Evolutionary conservation across 768 basidiomycete species (phyloP), one percentile per base, ranked within the genome.

Genomic region (Butyriboletus loyo): DNA sequence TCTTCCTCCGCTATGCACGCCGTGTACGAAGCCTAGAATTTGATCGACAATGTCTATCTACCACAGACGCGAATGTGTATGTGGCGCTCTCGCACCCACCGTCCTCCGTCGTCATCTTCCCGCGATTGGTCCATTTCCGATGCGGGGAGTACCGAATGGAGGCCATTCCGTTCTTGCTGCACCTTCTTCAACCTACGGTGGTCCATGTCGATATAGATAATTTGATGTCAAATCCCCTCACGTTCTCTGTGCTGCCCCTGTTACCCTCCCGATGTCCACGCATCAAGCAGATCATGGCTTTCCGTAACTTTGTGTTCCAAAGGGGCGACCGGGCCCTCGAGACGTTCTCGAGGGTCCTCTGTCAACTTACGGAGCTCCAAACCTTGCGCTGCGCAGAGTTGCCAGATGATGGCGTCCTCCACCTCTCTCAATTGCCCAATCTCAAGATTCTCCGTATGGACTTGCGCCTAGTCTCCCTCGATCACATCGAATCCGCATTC

Each of bases 21-120:
- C 61, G 68, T 19, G 66, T 68, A 6, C 68, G 66, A 28, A 70
- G 63, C n/a, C 47, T 67, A 39, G 65, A 65, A 47, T 69, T 65
- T 31, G 66, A 69, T 53, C 60, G 66, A 1, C 62, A 61, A n/a
- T 66, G 64, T 35, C 35, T 51, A 4, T 43, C 45, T 17, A 67
- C 62, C 3, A 67, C 65, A 1, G 56, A 67, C 37, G 40, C 42
- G 2, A 53, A 43, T 17, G 65, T 67, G 11, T 67, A 67, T 39
- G 4, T 17, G 36, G 51, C 56, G 0, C 65, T 67, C 32, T 36
- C 56, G 0, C 27, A 38, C 0, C 63, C 58, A 1, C 66, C 66
- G 0, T 41, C 55, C 22, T n/a, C 60, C 41, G 47, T 44, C 14
- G 44, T 58, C 46, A 48, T 63, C 1, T 67, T 66, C 49, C 68